Evolutionary conservation across 176 grass and related monocot species (phyloP), one percentile per base, ranked within the genome.

Genomic region (Musa acuminata): DNA sequence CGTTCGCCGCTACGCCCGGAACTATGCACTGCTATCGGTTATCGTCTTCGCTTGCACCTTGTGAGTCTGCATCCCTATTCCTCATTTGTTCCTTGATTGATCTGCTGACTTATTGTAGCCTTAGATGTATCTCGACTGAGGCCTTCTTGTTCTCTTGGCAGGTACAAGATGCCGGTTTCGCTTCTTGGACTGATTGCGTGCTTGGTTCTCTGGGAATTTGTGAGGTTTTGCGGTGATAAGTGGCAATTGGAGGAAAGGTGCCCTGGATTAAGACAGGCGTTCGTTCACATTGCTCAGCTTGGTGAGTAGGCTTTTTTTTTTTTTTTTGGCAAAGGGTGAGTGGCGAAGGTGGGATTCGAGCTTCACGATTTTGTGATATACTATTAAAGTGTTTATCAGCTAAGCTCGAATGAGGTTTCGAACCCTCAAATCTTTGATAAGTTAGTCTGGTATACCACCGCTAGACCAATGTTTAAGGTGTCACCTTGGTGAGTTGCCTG

Each of bases 1-100:
- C 76, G 87, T 97, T 62, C 85, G 93, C 14, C 85, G 80, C 53
- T 93, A 97, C 67, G 90, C 86, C 49, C 86, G 83, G 77, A 97
- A 97, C 83, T 97, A 97, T 51, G 84, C 86, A 24, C 78, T 83
- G 53, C 87, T 97, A 21, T 63, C 84, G 26, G 69, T 93, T 63
- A 73, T 97, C 68, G 53, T 97, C 83, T 90, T 97, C 77, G 84
- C 87, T 5, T 97, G 93, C 81, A 90, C 86, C 85, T 64, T 97
- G 93, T 97, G 66, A 55, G 75, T 80, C 11, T 11, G 2, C 26
- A 17, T 25, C n/a, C 19, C 16, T 67, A 23, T 19, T 74, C 75
- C 35, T 79, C 2, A 9, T 23, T 22, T 76, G 48, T 70, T 49
- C 43, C 72, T 82, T 48, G 21, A 62, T 49, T 43, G 14, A 11